Conservation (phyloP, 2,329 filamentous ascomycete genomes). For the Sporothrix brasiliensis region DNA sequence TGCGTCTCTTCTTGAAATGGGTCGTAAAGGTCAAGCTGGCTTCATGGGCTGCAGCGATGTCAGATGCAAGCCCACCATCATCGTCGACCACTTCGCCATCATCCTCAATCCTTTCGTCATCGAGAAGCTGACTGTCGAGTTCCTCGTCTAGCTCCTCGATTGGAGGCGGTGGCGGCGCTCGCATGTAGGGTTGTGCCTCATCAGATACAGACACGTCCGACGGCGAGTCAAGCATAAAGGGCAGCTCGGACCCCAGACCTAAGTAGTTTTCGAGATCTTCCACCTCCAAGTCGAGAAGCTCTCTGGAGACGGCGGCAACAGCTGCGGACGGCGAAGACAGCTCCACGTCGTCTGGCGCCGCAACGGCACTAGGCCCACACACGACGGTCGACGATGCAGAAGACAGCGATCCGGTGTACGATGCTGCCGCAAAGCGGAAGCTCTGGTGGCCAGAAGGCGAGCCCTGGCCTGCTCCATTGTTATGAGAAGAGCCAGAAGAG, state of each 20-base stretch:
- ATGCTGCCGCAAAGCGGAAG: constrained; percentile 37
- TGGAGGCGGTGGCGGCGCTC: constrained; percentile 28
- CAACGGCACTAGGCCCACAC: constrained; percentile 27
- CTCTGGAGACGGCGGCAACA: constrained; percentile 56
- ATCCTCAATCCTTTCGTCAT: constrained; percentile 11
- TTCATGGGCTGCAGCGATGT: constrained; percentile 43
- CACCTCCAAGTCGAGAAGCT: constrained; percentile 51
- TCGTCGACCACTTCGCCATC: constrained; percentile 39
- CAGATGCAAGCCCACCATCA: constrained; percentile 42
- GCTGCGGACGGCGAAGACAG: constrained; percentile 57
- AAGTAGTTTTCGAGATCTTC: constrained; percentile 45
- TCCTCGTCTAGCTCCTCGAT: constrained; percentile 40
- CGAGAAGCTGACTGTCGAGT: constrained; percentile 32
- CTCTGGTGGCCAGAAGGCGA: constrained; percentile 34
- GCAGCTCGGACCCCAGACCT: constrained; percentile 30
- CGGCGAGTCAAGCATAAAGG: constrained; percentile 9
- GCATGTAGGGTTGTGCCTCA: background rate
- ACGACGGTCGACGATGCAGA: constrained; percentile 20
- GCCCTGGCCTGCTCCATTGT: background rate
- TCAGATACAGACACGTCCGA: constrained; percentile 23
- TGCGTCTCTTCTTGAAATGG: constrained; percentile 53
- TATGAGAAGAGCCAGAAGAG: no score
- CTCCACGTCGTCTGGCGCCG: constrained; percentile 42
- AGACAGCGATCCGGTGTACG: constrained; percentile 34
- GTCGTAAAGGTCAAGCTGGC: constrained; percentile 50